Evolutionary conservation across 371 early-diverging fungal genomes (phyloP).

Genomic region (Mucor ambiguus): DNA sequence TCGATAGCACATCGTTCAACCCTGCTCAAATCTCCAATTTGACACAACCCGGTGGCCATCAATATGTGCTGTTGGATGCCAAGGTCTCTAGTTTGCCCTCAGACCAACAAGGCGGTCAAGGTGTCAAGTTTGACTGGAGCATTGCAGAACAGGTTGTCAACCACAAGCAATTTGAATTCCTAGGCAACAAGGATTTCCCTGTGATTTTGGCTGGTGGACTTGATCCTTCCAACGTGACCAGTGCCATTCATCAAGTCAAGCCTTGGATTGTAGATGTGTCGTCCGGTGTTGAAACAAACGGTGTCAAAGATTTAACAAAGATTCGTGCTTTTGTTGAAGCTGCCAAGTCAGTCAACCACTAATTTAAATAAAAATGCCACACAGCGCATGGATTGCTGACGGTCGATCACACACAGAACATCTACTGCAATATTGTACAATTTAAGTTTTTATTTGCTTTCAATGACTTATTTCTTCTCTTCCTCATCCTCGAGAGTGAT

Average conservation of each 20-base stretch:
- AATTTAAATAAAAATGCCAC: conserved; percentile 1
- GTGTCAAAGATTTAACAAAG: conserved; percentile 68
- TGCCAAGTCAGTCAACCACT: conserved; percentile 42
- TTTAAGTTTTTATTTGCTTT: background rate
- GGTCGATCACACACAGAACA: background rate
- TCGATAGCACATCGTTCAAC: conserved; percentile 55
- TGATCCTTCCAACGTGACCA: conserved; percentile 76
- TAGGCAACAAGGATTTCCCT: conserved; percentile 54
- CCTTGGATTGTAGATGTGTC: conserved; percentile 94
- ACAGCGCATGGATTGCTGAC: background rate
- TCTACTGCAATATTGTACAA: background rate
- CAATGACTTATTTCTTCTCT: conserved; percentile 17
- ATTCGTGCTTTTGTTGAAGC: conserved; percentile 66
- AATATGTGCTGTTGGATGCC: conserved; percentile 72
- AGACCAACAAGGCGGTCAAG: conserved; percentile 72
- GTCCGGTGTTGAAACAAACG: conserved; percentile 86
- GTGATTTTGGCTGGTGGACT: conserved; percentile 92
- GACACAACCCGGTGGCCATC: conserved; percentile 63
- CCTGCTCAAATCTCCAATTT: conserved; percentile 42
- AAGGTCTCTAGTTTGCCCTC: conserved; percentile 52
- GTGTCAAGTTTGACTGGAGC: conserved; percentile 79
- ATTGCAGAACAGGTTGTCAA: conserved; percentile 66
- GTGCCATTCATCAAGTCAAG: conserved; percentile 67
- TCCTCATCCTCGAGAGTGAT: conserved; percentile 44
- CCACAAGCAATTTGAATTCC: conserved; percentile 27